These are phyloP conservation scores for Iris pallida DNA, from an alignment of 116 monocot species.

Conservation along the genomic window DNA sequence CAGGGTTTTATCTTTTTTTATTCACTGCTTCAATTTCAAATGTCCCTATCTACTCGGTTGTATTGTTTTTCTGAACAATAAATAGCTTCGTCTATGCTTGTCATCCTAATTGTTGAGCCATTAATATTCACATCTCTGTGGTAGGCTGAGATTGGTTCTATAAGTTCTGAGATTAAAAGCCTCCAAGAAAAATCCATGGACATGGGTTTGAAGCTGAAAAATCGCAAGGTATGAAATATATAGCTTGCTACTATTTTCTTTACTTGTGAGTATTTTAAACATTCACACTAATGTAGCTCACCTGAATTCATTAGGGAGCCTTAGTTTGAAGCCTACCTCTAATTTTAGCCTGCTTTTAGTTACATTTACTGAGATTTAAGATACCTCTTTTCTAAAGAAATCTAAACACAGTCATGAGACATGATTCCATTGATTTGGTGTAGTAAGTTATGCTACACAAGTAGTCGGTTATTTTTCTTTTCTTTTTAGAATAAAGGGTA, in stretches of 20 bases:
- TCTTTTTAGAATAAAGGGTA: too few species aligned
- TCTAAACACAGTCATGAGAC: too few species aligned
- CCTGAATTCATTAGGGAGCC: too few species aligned
- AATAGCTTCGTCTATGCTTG: slow-evolving; percentile 2
- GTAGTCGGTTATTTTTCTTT: too few species aligned
- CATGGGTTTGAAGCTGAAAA: slow-evolving; percentile 97
- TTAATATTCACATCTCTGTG: slow-evolving; percentile 27
- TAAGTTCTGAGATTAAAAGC: slow-evolving; percentile 95
- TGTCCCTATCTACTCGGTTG: background rate
- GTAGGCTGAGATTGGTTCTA: slow-evolving; percentile 96
- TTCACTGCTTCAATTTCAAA: background rate
- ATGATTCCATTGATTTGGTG: too few species aligned
- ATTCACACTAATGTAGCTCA: background rate
- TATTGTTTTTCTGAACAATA: background rate
- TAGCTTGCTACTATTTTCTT: background rate
- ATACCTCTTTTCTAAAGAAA: too few species aligned
- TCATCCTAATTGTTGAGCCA: slow-evolving; percentile 4
- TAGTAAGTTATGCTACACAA: too few species aligned
- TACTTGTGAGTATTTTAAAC: background rate
- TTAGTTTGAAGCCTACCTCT: too few species aligned
- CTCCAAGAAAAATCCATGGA: slow-evolving; percentile 98
- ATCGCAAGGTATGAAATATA: slow-evolving; percentile 61
- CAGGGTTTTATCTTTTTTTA: background rate
- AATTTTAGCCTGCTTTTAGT: too few species aligned
- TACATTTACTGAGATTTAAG: too few species aligned